Evolutionary conservation across 2,329 filamentous ascomycete genomes (phyloP), one percentile per base, ranked within the genome.

Genomic region (Endothia cerciana): DNA sequence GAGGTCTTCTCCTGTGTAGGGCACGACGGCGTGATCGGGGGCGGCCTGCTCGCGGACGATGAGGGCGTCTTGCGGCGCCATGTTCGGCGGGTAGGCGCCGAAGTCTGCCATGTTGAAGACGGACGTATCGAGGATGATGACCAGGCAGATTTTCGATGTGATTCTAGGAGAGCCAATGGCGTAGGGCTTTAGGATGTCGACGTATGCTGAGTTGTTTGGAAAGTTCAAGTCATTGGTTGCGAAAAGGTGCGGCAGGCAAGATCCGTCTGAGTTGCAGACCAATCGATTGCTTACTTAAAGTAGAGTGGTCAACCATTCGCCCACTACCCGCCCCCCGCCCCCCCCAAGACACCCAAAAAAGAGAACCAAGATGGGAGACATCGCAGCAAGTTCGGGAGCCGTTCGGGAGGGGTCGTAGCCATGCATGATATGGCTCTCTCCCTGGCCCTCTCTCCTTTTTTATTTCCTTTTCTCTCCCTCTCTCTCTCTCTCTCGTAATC

Each of bases 1-100:
- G 49, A 94, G 81, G 72, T 92, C 89, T 71, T 91, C 88, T 71
- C 89, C 91, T n/a, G 89, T 89, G 74, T 90, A 90, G 38, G 83
- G 81, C 8, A 87, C 84, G 30, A 89, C 85, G 25, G 85, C 85
- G 72, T 90, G 88, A 67, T 88, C 82, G 41, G 84, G 81, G 63
- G 79, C 79, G 45, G 84, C 80, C 69, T 82, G 76, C 72, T 87
- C 81, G 64, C 87, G 83, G 55, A 87, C 80, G 63, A 89, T 81
- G 55, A 90, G 83, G 55, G 87, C 86, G 73, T 89, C 87, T 73
- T 87, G 83, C 19, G 88, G 86, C 72, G 82, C 82, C 83, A 89
- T 88, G 69, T 89, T 88, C 19, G 88, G 85, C 77, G 87, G 86
- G 70, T 89, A 90, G 61, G 88, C 85, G 69, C 82, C 82, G 70